These are phyloP conservation scores for Aspergillus glaucus DNA, from an alignment of 2,329 filamentous ascomycete species.

Conservation along the genomic window DNA sequence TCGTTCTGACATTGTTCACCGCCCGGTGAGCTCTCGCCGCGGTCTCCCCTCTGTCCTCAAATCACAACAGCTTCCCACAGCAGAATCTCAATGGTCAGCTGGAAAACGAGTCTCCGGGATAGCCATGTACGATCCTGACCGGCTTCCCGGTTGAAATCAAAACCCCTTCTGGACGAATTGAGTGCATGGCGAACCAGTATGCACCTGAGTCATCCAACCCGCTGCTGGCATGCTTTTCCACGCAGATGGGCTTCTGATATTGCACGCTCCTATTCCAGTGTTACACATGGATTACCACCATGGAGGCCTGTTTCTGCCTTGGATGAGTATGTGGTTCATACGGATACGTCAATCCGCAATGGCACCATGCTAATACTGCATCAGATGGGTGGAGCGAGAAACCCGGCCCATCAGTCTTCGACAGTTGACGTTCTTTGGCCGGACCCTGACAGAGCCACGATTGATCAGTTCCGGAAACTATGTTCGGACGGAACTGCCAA, in stretches of 20 bases:
- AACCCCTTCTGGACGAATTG: conserved; percentile 1
- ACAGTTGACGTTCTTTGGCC: conserved; percentile 94
- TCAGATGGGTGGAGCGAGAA: conserved; percentile 85
- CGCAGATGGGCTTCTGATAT: conserved; percentile 13
- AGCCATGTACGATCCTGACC: conserved; percentile 14
- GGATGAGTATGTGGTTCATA: conserved; percentile 47
- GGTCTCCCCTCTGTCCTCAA: background rate
- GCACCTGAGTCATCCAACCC: conserved; percentile 28
- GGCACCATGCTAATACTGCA: conserved; percentile 10
- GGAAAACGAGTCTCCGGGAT: background rate
- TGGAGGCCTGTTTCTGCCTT: conserved; percentile 55
- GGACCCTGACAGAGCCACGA: conserved; percentile 81
- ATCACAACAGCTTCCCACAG: background rate
- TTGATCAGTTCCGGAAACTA: conserved; percentile 95
- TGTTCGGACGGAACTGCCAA: conserved; percentile 88
- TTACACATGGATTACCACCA: conserved; percentile 40
- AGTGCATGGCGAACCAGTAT: conserved; percentile 31
- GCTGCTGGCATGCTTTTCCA: conserved; percentile 25
- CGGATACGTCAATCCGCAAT: conserved; percentile 4
- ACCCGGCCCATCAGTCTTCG: conserved; percentile 92
- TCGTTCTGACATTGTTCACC: conserved; percentile 9
- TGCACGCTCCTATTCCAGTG: conserved; percentile 21
- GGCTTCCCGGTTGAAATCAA: conserved; percentile 5
- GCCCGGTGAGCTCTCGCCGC: conserved; percentile 4
- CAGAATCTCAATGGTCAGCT: background rate